These are phyloP conservation scores for Cryptococcus jaspeensis DNA, from an alignment of 1,284 basidiomycete species.

Conservation along the genomic window DNA sequence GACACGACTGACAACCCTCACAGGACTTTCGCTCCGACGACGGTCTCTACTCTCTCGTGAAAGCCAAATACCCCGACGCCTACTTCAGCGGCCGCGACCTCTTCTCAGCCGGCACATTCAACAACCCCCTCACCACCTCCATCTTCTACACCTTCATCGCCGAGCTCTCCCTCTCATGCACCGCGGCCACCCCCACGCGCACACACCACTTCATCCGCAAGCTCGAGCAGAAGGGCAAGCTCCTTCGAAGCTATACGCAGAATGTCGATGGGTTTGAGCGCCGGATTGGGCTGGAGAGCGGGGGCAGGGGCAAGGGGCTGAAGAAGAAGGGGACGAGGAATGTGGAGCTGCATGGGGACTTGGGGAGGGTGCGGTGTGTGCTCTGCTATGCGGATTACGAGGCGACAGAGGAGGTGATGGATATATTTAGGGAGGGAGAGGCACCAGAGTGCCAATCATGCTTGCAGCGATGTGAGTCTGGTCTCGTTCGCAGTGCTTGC, in stretches of 20 bases:
- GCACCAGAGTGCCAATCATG: constrained; percentile 84
- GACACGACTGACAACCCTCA: background rate
- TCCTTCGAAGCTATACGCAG: constrained; percentile 88
- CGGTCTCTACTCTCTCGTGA: constrained; percentile 83
- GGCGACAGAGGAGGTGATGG: constrained; percentile 63
- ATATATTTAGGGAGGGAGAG: constrained; percentile 63
- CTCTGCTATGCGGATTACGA: constrained; percentile 74
- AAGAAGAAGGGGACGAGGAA: constrained; percentile 70
- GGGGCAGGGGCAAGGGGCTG: constrained; percentile 55
- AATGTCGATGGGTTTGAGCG: constrained; percentile 93
- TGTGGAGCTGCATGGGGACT: constrained; percentile 88
- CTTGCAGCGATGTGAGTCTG: constrained; percentile 66
- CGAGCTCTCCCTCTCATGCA: constrained; percentile 77
- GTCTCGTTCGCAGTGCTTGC: background rate
- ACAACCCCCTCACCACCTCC: constrained; percentile 73
- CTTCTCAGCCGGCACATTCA: constrained; percentile 83
- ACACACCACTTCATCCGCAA: constrained; percentile 87
- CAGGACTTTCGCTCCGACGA: constrained; percentile 88
- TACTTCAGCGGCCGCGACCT: constrained; percentile 84
- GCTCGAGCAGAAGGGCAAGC: constrained; percentile 76
- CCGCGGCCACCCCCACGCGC: constrained; percentile 72
- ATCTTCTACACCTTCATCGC: constrained; percentile 95
- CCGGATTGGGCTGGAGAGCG: constrained; percentile 71
- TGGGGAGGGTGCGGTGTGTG: constrained; percentile 80
- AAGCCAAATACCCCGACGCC: constrained; percentile 74